These are phyloP conservation scores for Penicillium oxalicum DNA, from an alignment of 2,329 filamentous ascomycete species.

Conservation along the genomic window DNA sequence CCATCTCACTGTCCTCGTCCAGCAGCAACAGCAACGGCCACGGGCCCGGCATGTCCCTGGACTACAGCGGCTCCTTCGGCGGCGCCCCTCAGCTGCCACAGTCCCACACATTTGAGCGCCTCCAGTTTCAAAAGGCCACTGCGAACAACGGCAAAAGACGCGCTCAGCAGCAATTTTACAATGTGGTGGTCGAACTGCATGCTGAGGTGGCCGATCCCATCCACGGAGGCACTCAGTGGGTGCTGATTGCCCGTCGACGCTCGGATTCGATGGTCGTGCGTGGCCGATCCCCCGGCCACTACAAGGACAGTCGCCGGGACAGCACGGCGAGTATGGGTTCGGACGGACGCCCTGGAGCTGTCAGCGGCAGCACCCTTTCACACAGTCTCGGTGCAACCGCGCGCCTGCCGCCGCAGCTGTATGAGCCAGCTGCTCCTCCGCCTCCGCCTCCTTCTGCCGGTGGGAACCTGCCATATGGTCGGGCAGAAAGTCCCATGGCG, in stretches of 20 bases:
- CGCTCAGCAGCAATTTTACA: conserved; percentile 87
- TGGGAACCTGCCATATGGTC: too few species aligned
- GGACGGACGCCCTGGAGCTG: conserved; percentile 50
- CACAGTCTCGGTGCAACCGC: conserved; percentile 26
- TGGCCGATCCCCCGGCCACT: conserved; percentile 74
- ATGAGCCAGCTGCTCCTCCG: conserved; percentile 26
- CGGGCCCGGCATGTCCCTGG: conserved; percentile 25
- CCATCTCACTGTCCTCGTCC: conserved; percentile 39
- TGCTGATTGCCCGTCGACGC: conserved; percentile 65
- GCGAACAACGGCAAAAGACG: conserved; percentile 89
- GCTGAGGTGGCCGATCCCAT: conserved; percentile 54
- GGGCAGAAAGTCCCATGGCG: conserved; percentile 31
- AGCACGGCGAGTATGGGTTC: conserved; percentile 67
- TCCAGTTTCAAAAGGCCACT: conserved; percentile 90
- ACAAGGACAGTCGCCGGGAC: conserved; percentile 63
- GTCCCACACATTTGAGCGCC: conserved; percentile 71
- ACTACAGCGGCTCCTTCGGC: conserved; percentile 30
- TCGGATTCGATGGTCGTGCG: conserved; percentile 84
- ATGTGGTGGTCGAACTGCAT: conserved; percentile 79
- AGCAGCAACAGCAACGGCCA: conserved; percentile 17
- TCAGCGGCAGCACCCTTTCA: conserved; percentile 25
- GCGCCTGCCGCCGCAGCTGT: conserved; percentile 31
- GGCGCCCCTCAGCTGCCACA: conserved; percentile 32
- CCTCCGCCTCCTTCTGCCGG: too few species aligned
- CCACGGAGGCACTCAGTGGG: conserved; percentile 50